A percentile compares a stretch with the other conserved stretches of the same genome.
These are phyloP conservation scores for Anisogramma anomala DNA, from an alignment of 2,329 filamentous ascomycete species.

Conservation along the genomic window DNA sequence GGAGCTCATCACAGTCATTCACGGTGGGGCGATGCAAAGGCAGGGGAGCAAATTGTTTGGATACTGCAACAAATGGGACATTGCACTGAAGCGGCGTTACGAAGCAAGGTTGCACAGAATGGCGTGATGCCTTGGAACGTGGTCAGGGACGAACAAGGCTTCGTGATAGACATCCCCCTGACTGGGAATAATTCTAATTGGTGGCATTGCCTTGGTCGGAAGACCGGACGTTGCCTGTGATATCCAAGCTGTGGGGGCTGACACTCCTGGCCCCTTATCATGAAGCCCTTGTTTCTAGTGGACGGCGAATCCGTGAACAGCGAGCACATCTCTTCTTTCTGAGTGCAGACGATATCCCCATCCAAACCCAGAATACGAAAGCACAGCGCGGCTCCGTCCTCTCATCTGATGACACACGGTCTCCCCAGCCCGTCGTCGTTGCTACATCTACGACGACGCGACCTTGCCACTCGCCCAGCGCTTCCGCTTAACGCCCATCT, in stretches of 20 bases:
- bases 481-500: conserved; percentile 79
- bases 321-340: not conserved
- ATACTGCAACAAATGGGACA: conserved; percentile 3
- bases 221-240: not conserved
- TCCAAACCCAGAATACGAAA: not conserved
- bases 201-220: conserved; percentile 5
- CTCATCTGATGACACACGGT: too few species aligned
- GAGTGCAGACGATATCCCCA: not conserved
- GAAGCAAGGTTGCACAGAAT: conserved; percentile 7
- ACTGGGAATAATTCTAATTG: conserved; percentile 14
- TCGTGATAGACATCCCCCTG: conserved; percentile 12
- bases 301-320: not conserved
- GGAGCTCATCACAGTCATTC: conserved; percentile 11
- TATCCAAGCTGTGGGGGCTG: not conserved
- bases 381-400: too few species aligned
- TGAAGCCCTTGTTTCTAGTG: not conserved
- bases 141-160: conserved; percentile 12
- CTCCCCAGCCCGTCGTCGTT: too few species aligned
- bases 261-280: too few species aligned
- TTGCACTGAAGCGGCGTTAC: conserved; percentile 7
- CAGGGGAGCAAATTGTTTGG: conserved; percentile 10
- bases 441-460: conserved; percentile 28
- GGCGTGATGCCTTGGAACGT: conserved; percentile 2
- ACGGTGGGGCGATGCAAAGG: not conserved
- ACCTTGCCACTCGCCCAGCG: conserved; percentile 67